Evolutionary conservation across 495 filamentous ascomycete genomes (phyloP), one percentile per base, ranked within the genome.

Genomic region (Evernia prunastri): DNA sequence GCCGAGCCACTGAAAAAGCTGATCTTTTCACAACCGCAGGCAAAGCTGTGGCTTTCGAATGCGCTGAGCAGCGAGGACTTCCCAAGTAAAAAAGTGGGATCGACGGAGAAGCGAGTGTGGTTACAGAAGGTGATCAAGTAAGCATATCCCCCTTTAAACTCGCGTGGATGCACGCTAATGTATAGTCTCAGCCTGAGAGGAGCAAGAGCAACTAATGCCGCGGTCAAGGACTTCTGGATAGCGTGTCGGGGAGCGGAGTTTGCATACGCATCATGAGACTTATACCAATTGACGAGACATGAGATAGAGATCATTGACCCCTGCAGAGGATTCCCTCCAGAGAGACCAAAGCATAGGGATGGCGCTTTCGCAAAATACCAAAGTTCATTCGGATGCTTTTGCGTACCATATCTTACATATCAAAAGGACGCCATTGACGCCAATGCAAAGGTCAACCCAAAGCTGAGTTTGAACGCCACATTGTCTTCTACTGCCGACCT

Each of bases 1-100:
- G 83, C 80, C 62, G 89, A 93, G 54, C 89, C 89, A 35, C 79
- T 96, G 23, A 89, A 89, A 75, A 89, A 86, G 67, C 75, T 94
- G 4, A 78, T 96, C 4, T 82, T 84, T 61, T 79, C 83, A 39
- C 84, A 91, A 25, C 78, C 82, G n/a, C 72, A 73, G 23, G 79
- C 86, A 7, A 83, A 82, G 70, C 68, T 62, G 8, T 91, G 88
- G 88, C 73, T 91, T 12, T 75, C 84, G 40, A 70, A 71, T 11
- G 87, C 86, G 20, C 67, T 90, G 36, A 64, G 76, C 35, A 74
- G 74, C 61, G 72, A 78, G 9, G 74, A 70, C 1, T 85, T 90
- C 65, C 84, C 87, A 0, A 86, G 84, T n/a, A 76, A 80, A 11
- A 83, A 84, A 66, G 82, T 96, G 0, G 73, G 77, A 3, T 71